Evolutionary conservation across 306 rosid species (phyloP), one percentile per base, ranked within the genome.

Genomic region (Glycine tomentella): DNA sequence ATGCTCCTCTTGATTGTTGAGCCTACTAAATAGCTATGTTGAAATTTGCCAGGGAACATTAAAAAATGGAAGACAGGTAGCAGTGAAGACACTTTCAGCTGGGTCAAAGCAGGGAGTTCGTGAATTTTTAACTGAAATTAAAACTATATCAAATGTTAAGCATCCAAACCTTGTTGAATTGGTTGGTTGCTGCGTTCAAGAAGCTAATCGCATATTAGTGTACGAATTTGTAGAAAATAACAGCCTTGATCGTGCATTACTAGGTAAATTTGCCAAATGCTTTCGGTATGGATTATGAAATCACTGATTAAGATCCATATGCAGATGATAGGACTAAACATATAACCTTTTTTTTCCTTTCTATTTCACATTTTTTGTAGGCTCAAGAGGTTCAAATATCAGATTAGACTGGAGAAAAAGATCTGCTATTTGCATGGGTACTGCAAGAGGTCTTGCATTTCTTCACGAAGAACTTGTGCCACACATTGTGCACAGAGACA

Each of bases 381-480:
- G 92, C 81, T 33, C 83, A 8, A 87, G 81, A 58, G 55, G 72
- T 76, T 13, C 81, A 63, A 84, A 76, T 44, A 59, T 84, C 80
- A 76, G 33, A 72, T 77, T 96, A 83, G 97, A 92, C 72, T 96
- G 99, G 99, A 86, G 82, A 74, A 89, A 87, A 88, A 89, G 99
- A 81, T 87, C 93, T 66, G 77, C 74, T 53, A 96, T 96, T 80
- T 96, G 98, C 87, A 53, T 76, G 79, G 97, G 97, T 46, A 85
- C 90, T 12, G 98, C 98, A 77, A 88, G 78, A 87, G 98, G 94
- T 76, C 97, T 96, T 64, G 83, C 84, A n/a, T 96, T 88, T 87
- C 98, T 96, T 80, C 99, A 96, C 11, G 99, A 93, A 87, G 99
- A 96, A 87, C 88, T 87, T 76, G 87, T 85, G 72, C 99, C 99